Evolutionary conservation across 2,329 filamentous ascomycete species (phyloP), one percentile per base, ranked within the genome.

Genomic region (Zasmidium cellare): DNA sequence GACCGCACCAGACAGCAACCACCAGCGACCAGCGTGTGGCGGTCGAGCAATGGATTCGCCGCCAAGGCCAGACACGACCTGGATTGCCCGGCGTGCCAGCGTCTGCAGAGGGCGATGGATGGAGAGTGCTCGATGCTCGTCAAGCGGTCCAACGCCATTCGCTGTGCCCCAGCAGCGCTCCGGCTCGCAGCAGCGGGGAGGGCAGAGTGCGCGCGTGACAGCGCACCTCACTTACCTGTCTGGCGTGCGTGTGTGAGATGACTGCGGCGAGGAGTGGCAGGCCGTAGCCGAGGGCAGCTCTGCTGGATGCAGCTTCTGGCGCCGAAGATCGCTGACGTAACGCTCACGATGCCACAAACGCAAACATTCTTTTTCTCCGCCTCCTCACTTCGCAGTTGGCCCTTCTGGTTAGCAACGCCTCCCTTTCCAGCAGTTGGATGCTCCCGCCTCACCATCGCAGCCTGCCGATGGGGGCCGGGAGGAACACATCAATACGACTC

Each of bases 321-420:
- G 35, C 16, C 12, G 50, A 52, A 52, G 46, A 55, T 55, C 53
- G 46, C 53, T 55, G 53, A 55, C 53, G 53, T 46, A 55, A 55
- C 41, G 25, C 49, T n/a, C 35, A 41, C 35, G 35, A 41, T 41
- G 35, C 35, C 35, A 14, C 5, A 14, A 41, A 41, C 35, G 35
- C n/a, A 18, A n/a, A 41, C 16, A n/a, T 41, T 41, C 35, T 41
- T 41, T 41, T 41, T 41, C 35, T 41, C 35, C 35, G 35, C 35
- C 35, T 31, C 28, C 28, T 7, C 7, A 31, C 7, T 7, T 31
- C 35, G 35, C 16, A 9, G 3, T 3, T 16, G 7, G 35, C 16
- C 7, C 16, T 41, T 41, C 35, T 41, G 35, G 35, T 41, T 41
- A 41, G 35, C 35, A 41, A 14, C 35, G 16, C 35, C 35, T 41